phyloP scores from a whole-genome alignment of 2,329 filamentous ascomycete genomes.

The Arthrobotrys iridis region DNA sequence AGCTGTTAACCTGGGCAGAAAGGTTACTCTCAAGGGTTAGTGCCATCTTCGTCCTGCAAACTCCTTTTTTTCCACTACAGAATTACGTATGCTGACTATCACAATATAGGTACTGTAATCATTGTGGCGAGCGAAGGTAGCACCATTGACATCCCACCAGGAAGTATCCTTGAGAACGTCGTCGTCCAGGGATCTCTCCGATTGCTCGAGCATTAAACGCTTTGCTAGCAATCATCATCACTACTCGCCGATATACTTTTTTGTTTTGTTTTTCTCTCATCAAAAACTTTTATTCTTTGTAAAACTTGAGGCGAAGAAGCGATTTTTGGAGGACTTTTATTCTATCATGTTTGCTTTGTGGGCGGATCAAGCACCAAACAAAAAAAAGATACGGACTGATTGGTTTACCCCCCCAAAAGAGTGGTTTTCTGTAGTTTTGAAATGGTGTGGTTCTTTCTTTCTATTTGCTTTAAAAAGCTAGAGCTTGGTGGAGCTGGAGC shows the following conservation, averaged over 20 bases:
- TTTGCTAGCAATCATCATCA: background rate
- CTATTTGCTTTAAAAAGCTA: background rate
- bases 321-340: constrained; percentile 13
- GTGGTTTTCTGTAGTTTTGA: background rate
- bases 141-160: constrained; percentile 96
- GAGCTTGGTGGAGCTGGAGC: constrained; percentile 2
- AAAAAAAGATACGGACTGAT: background rate
- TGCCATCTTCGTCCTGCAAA: background rate
- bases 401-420: constrained; percentile 12
- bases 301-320: constrained; percentile 15
- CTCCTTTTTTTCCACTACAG: background rate
- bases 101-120: constrained; percentile 77
- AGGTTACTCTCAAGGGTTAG: constrained; percentile 88
- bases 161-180: constrained; percentile 97
- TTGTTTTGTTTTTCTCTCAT: background rate
- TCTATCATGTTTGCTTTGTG: background rate
- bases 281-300: constrained; percentile 21
- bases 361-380: background rate
- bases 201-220: constrained; percentile 60
- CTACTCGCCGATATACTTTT: constrained; percentile 22
- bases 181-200: constrained; percentile 96
- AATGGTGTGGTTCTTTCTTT: constrained; percentile 7
- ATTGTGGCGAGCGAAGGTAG: constrained; percentile 97
- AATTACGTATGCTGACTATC: constrained; percentile 10
- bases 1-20: constrained; percentile 93